phyloP scores from a whole-genome alignment of 371 early-diverging fungal genomes.

The Saksenaea oblongispora region DNA sequence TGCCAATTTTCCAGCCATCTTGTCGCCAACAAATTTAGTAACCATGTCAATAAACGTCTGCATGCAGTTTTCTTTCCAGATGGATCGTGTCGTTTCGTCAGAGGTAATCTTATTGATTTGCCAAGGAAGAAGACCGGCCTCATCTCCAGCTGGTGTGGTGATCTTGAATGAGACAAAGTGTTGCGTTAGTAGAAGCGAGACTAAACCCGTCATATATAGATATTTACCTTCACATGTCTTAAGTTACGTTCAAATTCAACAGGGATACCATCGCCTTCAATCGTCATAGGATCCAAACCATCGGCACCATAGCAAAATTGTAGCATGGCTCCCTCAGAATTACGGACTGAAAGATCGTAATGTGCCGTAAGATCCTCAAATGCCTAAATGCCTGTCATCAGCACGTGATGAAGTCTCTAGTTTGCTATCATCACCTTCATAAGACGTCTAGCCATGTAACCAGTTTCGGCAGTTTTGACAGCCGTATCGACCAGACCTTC shows the following conservation, averaged over 20 bases:
- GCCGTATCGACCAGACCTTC: slow-evolving; percentile 99
- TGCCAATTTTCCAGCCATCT: slow-evolving; percentile 57
- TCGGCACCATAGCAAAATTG: slow-evolving; percentile 99
- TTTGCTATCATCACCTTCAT: slow-evolving; percentile 72
- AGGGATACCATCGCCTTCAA: slow-evolving; percentile 93
- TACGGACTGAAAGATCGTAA: slow-evolving; percentile 97
- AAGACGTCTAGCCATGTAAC: slow-evolving; percentile 98
- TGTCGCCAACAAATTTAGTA: slow-evolving; percentile 50
- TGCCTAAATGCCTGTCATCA: slow-evolving; percentile 45
- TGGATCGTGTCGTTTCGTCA: slow-evolving; percentile 43
- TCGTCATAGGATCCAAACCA: slow-evolving; percentile 93
- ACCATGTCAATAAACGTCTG: slow-evolving; percentile 66
- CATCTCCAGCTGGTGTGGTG: slow-evolving; percentile 27
- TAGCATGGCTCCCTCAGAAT: slow-evolving; percentile 91
- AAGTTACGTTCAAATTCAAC: slow-evolving; percentile 89
- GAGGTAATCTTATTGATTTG: slow-evolving; percentile 67
- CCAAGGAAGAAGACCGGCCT: slow-evolving; percentile 65
- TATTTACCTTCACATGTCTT: slow-evolving; percentile 54
- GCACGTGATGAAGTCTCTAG: neutral
- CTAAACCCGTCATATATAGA: too few relatives aligned
- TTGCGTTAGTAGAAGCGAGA: neutral
- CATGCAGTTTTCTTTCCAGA: slow-evolving; percentile 68
- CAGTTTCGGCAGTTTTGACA: slow-evolving; percentile 99
- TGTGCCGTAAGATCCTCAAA: slow-evolving; percentile 96
- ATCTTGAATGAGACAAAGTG: slow-evolving; percentile 16